Percentiles rank a stretch among this genome's conserved stretches.
phyloP scores from a whole-genome alignment of 768 basidiomycete species.

The Suillus decipiens region DNA sequence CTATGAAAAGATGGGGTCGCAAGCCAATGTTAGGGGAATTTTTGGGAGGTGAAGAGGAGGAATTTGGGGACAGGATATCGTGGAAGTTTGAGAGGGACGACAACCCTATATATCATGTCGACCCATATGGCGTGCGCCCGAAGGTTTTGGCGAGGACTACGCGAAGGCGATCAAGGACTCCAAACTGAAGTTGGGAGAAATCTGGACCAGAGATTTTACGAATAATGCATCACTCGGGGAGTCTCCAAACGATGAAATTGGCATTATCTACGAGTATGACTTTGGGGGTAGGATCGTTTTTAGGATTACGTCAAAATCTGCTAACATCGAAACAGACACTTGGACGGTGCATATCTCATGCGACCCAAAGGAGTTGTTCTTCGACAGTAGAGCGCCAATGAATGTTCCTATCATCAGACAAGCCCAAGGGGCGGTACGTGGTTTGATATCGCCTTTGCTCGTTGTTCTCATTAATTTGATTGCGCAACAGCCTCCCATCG shows the following conservation, averaged over 20 bases:
- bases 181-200: conserved; percentile 22
- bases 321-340: conserved; percentile 17
- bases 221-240: conserved; percentile 26
- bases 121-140: not conserved
- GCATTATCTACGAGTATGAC: conserved; percentile 29
- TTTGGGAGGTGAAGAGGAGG: conserved; percentile 14
- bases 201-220: conserved; percentile 25
- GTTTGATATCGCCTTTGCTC: not conserved
- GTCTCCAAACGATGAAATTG: conserved; percentile 25
- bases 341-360: conserved; percentile 32
- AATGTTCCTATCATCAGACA: conserved; percentile 23
- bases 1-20: conserved; percentile 26
- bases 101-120: conserved; percentile 22
- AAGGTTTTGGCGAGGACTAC: conserved; percentile 2
- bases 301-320: not conserved
- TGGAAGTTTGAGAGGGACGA: conserved; percentile 21
- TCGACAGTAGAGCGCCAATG: conserved; percentile 13
- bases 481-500: conserved; percentile 23
- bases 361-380: conserved; percentile 16
- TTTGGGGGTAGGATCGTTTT: conserved; percentile 13
- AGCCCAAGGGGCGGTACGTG: conserved; percentile 26
- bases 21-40: conserved; percentile 19
- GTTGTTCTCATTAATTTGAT: not conserved
- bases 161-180: conserved; percentile 25
- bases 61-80: conserved; percentile 8